Evolutionary conservation across 2,329 filamentous ascomycete genomes (phyloP), one percentile per base, ranked within the genome.

Genomic region (Simplicillium aogashimaense): DNA sequence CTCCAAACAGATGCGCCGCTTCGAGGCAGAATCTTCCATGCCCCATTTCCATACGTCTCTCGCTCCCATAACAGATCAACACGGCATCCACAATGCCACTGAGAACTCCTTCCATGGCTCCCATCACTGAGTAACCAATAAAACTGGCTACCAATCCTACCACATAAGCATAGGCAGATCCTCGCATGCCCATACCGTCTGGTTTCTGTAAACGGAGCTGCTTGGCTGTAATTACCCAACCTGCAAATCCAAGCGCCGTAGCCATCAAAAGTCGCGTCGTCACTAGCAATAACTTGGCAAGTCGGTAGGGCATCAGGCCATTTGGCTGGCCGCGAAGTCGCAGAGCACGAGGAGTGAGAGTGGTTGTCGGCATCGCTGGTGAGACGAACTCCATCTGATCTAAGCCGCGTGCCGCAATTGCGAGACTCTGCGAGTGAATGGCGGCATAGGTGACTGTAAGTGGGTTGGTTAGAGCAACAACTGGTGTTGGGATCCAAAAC

Each of bases 191-290:
- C 38, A 60, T 49, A 2, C 70, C 71, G 31, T 67, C 72, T 42
- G 60, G 79, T 44, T 65, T 64, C 54, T 64, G 67, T 15, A 92
- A 67, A 38, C 74, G 69, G 4, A 95, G 68, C 60, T 84, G 81
- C 46, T 86, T 81, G 10, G 92, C 89, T 29, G 89, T 94, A 36
- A 86, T 84, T 8, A 97, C 86, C 92, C 92, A 98, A n/a, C 87
- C 90, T 4, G 86, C 89, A 53, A 97, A 94, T 1, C 90, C 90
- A 25, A 98, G 75, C 0, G 81, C 85, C 36, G 89, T 78, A 0
- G 87, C 86, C 78, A 95, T 94, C 53, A 95, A 84, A 56, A 90
- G 85, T 14, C 90, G 79, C 2, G 88, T 92, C 3, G 90, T 87
- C 50, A 95, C 86, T 3, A 98, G 76, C 7, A 98, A 74, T 20